Conservation (phyloP, 129 eudicot species). For the Dittrichia graveolens region DNA sequence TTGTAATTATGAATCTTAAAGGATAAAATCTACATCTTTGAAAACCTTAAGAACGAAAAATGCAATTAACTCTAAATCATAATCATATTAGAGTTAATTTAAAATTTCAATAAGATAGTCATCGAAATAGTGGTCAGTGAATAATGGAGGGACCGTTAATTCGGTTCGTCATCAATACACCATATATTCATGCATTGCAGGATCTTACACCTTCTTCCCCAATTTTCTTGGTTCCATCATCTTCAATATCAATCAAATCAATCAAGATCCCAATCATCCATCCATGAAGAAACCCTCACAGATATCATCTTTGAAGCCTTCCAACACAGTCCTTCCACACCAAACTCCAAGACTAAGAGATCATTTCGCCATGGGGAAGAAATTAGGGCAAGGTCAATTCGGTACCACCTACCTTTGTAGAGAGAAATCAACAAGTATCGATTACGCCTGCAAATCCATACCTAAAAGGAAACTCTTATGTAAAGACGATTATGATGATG, state of each 20-base stretch:
- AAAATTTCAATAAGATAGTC: not conserved
- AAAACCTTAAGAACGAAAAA: too few relatives aligned
- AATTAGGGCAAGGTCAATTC: conserved; percentile 71
- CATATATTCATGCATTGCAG: conserved; percentile 26
- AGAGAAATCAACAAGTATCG: conserved; percentile 48
- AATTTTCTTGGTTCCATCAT: conserved; percentile 26
- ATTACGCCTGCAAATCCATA: conserved; percentile 62
- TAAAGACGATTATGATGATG: conserved; percentile 62
- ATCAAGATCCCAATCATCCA: conserved; percentile 29
- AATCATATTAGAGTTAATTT: not conserved
- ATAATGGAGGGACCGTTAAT: conserved; percentile 20
- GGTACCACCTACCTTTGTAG: conserved; percentile 63
- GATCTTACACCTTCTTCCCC: conserved; percentile 18
- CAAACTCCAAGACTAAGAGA: conserved; percentile 46
- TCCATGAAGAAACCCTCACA: conserved; percentile 39
- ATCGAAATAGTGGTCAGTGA: not conserved
- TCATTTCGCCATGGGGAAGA: conserved; percentile 52
- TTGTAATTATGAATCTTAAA: too few relatives aligned
- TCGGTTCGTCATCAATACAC: conserved; percentile 10
- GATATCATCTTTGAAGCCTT: conserved; percentile 43
- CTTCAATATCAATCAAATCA: conserved; percentile 13
- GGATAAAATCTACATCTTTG: too few relatives aligned
- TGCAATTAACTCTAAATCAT: too few relatives aligned
- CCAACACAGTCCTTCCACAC: conserved; percentile 50
- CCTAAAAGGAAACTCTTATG: conserved; percentile 59